A percentile compares a stretch with the other conserved stretches of the same genome.
Conservation (phyloP, 257 asterid genomes). For the Jasminum sambac region DNA sequence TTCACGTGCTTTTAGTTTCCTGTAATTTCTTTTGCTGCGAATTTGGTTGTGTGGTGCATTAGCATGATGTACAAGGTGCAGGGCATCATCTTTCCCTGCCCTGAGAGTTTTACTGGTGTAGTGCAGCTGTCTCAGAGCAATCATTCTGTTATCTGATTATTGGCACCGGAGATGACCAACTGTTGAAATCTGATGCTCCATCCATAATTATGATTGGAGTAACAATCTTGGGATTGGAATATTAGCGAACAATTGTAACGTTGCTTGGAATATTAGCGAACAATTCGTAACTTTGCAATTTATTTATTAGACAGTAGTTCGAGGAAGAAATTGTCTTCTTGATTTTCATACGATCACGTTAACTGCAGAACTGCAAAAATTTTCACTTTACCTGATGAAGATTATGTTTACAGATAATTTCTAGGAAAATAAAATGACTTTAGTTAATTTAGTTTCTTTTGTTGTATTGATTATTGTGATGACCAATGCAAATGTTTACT, state of each 20-base stretch:
- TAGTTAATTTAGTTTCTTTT: background rate
- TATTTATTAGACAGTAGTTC: background rate
- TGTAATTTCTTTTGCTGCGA: constrained; percentile 7
- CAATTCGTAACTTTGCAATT: constrained; percentile 4
- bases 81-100: background rate
- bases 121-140: background rate
- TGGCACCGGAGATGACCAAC: background rate
- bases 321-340: background rate
- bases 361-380: no score
- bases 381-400: no score
- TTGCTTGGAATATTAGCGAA: background rate
- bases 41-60: background rate
- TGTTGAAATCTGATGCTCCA: background rate
- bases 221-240: background rate
- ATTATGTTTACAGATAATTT: no score
- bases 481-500: background rate
- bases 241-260: constrained; percentile 1
- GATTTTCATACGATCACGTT: background rate
- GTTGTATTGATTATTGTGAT: background rate
- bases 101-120: background rate
- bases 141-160: background rate
- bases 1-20: background rate
- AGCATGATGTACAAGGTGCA: background rate
- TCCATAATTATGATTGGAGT: constrained; percentile 1
- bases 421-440: no score